Evolutionary conservation across 208 protist species (phyloP), one percentile per base, ranked within the genome.

Genomic region (Leishmania aethiopica): DNA sequence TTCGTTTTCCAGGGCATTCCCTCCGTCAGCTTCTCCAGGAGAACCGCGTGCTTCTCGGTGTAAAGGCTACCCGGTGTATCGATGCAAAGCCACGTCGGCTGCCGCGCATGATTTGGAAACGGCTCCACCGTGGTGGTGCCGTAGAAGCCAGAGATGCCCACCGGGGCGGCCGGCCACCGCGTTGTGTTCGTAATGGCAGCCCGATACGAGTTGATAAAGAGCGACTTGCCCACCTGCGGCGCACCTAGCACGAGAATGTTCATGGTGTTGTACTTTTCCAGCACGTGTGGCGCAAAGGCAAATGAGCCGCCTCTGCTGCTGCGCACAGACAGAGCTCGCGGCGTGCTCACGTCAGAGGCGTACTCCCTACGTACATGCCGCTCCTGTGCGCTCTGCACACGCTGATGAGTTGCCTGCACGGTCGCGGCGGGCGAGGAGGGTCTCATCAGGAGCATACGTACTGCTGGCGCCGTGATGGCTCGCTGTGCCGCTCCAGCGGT

Each of bases 31-130:
- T 88, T 85, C 67, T 90, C 76, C 28, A 97, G 80, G 19, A 95
- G 32, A 32, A 73, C 47, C 47, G 85, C 74, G 42, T 91, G 66
- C 45, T 78, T 78, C 17, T 64, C 81, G 28, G 87, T 88, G 67
- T 95, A 97, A 45, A 94, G 86, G 51, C 83, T 86, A 28, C 94
- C 94, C 2, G 94, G 94, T 11, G 94, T 97, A 80, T 97, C 94
- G 35, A 97, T 94, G 80, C 84, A 95, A 22, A 97, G 79, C 90
- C 91, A 95, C 60, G 89, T 88, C 51, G 94, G 92, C 72, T 90
- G 81, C 17, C 79, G 88, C 32, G 88, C 84, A 73, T 92, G 81
- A 79, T 97, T 90, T 15, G 92, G 92, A 60, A 92, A 95, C 37
- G 92, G 91, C 59, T 94, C 91, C 42, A 95, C 86, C 0, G 86